Evolutionary conservation across 495 filamentous ascomycete genomes (phyloP).

Genomic region (Astrothelium macrocarpum): DNA sequence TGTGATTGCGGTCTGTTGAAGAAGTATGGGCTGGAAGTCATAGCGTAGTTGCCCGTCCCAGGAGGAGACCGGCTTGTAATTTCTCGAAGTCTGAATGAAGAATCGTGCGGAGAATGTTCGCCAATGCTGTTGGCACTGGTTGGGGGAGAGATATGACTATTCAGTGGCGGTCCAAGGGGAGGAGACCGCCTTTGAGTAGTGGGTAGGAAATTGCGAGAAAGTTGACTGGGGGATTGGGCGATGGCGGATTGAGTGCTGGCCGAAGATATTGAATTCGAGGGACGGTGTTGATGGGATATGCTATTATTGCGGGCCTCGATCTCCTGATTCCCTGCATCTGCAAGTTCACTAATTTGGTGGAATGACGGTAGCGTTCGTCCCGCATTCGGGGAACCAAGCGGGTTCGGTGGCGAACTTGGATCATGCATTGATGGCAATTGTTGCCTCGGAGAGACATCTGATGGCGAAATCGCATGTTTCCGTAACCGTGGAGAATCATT

Average conservation of each 20-base stretch:
- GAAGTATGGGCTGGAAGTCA: constrained; percentile 15
- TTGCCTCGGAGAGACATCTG: constrained; percentile 20
- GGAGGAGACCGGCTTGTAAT: constrained; percentile 6
- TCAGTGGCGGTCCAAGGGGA: constrained; percentile 1
- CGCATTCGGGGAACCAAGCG: constrained; percentile 18
- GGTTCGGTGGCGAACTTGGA: constrained; percentile 16
- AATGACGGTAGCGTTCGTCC: constrained; percentile 20
- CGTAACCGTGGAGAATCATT: constrained; percentile 23
- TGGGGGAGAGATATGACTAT: constrained; percentile 6
- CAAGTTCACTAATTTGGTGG: constrained; percentile 24
- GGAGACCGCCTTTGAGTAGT: background rate
- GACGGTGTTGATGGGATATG: constrained; percentile 16
- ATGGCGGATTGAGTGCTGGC: constrained; percentile 17
- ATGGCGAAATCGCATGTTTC: constrained; percentile 17
- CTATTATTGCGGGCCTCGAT: constrained; percentile 17
- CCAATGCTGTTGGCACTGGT: background rate
- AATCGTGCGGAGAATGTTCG: constrained; percentile 4
- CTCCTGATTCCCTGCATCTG: constrained; percentile 26
- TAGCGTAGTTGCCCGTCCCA: constrained; percentile 15
- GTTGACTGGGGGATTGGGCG: constrained; percentile 20
- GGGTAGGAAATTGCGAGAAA: constrained; percentile 6
- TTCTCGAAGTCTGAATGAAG: constrained; percentile 14
- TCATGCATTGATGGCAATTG: constrained; percentile 21
- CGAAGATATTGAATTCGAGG: constrained; percentile 12
- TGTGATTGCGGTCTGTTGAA: constrained; percentile 26